Evolutionary conservation across 192 early-diverging fungal genomes (phyloP), one percentile per base, ranked within the genome.

Genomic region (Chytriomyces confervae): DNA sequence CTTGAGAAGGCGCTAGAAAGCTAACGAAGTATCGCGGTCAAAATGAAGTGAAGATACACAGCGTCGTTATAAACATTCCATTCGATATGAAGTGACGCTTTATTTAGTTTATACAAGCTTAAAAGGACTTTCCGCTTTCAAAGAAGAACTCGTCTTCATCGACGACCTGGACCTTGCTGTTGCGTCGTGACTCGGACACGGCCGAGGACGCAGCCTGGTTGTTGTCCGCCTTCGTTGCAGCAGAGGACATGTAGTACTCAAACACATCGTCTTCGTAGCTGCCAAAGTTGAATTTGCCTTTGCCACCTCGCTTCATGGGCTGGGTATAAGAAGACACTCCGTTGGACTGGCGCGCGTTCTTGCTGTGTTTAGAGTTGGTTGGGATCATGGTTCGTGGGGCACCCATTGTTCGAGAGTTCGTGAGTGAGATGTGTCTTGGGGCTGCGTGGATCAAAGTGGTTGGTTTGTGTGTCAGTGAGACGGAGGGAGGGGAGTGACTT

Each of bases 261-360:
- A 72, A 53, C 50, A 72, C 69, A 27, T 74, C 72, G 72, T 74
- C 72, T 47, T 62, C 43, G 8, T 13, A 20, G 16, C 20, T 44
- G 0, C 72, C 72, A 74, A 74, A 74, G 72, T 74, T 74, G 57
- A 23, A 74, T 45, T 36, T 36, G 10, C 72, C 72, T 7, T 24
- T 9, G 3, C 72, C 72, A 1, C 27, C 27, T 61, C 62, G 61
- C 44, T 74, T 74, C 72, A 74, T 74, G 2, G 72, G 72, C 6
- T 61, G 13, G 43, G n/a, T 45, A 45, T 47, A 62, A 23, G 13
- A 43, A 1, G n/a, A 29, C 9, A 6, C 20, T n/a, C 44, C 44
- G 36, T 44, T 53, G 9, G 72, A 74, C 45, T 74, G 72, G 72
- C 72, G 72, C 45, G 44, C 72, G 61, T 74, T 74, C 43, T 74